phyloP scores from a whole-genome alignment of 345 rosid genomes.

The Rubroshorea leprosula region DNA sequence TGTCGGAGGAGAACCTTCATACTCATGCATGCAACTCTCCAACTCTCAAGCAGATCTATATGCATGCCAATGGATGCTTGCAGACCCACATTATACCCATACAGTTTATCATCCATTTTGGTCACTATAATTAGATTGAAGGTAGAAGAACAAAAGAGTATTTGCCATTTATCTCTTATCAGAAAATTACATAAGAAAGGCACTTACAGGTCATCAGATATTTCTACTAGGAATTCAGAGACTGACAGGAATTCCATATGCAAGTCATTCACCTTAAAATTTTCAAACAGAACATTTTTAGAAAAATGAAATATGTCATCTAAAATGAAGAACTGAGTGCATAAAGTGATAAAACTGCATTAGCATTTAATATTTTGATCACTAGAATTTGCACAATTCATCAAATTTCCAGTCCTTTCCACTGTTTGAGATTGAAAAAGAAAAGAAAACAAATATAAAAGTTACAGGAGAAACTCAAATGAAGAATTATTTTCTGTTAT shows the following conservation, averaged over 20 bases:
- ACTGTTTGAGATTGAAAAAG: not conserved
- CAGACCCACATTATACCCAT: too few relatives aligned
- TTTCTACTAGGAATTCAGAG: conserved; percentile 83
- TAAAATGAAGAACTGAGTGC: conserved; percentile 9
- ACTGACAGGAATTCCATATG: conserved; percentile 82
- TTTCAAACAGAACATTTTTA: conserved; percentile 30
- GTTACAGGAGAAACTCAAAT: not conserved
- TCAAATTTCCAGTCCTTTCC: not conserved
- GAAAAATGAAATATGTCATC: not conserved
- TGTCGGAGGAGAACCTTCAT: too few relatives aligned
- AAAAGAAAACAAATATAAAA: not conserved
- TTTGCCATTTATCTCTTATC: not conserved
- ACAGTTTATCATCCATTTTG: too few relatives aligned
- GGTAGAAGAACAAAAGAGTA: too few relatives aligned
- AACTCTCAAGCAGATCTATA: too few relatives aligned
- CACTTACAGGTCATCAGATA: conserved; percentile 80
- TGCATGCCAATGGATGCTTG: too few relatives aligned
- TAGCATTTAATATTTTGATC: too few relatives aligned
- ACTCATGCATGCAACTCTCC: too few relatives aligned
- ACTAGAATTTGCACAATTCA: not conserved
- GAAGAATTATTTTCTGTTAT: not conserved
- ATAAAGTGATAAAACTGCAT: not conserved
- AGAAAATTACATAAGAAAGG: conserved; percentile 8
- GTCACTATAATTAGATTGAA: too few relatives aligned
- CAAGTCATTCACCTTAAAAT: conserved; percentile 65